These are phyloP conservation scores for Aspergillus glaucus DNA, from an alignment of 2,329 filamentous ascomycete species.

Conservation along the genomic window DNA sequence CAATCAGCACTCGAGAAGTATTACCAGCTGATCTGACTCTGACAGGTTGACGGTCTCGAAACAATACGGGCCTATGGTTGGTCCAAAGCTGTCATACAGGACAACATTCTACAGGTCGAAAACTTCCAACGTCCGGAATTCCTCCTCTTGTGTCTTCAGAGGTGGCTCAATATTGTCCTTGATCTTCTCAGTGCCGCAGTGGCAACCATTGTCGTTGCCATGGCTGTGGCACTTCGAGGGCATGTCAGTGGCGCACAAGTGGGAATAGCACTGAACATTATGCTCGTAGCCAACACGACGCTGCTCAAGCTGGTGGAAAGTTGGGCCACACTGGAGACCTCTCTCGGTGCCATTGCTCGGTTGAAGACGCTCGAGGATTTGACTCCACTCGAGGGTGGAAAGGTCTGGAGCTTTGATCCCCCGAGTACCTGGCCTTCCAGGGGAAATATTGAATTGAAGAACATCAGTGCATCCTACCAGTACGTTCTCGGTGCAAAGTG, in stretches of 20 bases:
- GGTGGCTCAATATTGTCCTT: slow-evolving; percentile 16
- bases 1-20: too few species aligned
- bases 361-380: slow-evolving; percentile 2
- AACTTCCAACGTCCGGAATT: slow-evolving; percentile 16
- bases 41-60: slow-evolving; percentile 43
- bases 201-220: slow-evolving; percentile 3
- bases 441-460: not conserved
- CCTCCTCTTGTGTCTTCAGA: slow-evolving; percentile 14
- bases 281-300: slow-evolving; percentile 41
- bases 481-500: too few species aligned
- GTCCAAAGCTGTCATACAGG: slow-evolving; percentile 11
- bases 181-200: slow-evolving; percentile 11
- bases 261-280: slow-evolving; percentile 42
- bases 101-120: slow-evolving; percentile 2
- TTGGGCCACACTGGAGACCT: slow-evolving; percentile 51
- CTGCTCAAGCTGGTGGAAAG: slow-evolving; percentile 38
- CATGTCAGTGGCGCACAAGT: slow-evolving; percentile 35
- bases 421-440: not conserved
- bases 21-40: slow-evolving; percentile 41
- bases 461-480: not conserved
- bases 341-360: slow-evolving; percentile 43
- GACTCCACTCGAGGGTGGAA: not conserved
- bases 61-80: slow-evolving; percentile 49
- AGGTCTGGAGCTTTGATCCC: not conserved
- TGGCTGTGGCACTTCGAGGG: slow-evolving; percentile 11